Conservation (phyloP, 2,329 filamentous ascomycete genomes). For the Neopestalotiopsis clavispora region DNA sequence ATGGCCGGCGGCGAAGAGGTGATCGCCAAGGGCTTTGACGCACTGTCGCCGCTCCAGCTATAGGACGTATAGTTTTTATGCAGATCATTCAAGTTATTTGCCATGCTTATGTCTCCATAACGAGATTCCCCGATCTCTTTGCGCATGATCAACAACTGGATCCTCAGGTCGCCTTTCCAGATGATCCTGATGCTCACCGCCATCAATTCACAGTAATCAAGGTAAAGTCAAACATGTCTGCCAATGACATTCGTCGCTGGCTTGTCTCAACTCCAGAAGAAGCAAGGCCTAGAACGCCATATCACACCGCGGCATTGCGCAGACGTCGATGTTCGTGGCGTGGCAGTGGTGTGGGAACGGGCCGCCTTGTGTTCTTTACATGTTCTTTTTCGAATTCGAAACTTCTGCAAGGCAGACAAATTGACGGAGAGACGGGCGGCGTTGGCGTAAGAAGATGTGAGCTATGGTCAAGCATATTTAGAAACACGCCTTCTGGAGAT, state of each 20-base stretch:
- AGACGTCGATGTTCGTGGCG: not conserved
- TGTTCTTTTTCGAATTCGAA: not conserved
- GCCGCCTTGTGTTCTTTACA: conserved; percentile 14
- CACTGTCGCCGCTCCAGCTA: conserved; percentile 20
- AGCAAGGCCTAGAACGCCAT: not conserved
- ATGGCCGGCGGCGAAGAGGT: conserved; percentile 36
- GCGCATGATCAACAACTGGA: too few species aligned
- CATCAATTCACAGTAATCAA: not conserved
- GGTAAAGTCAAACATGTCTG: not conserved
- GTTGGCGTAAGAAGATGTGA: not conserved
- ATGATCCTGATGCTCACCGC: not conserved
- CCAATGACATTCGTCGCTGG: not conserved
- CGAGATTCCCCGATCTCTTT: not conserved
- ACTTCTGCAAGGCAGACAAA: not conserved
- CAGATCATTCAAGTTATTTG: not conserved
- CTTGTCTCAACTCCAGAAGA: not conserved
- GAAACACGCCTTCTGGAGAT: not conserved
- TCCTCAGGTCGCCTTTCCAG: too few species aligned
- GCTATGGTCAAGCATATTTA: not conserved
- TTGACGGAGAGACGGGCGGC: not conserved
- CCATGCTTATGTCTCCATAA: not conserved
- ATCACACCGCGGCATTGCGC: not conserved
- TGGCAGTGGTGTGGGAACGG: not conserved
- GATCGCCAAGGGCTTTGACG: conserved; percentile 35
- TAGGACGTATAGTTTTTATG: not conserved